Base-by-base conservation (phyloP, 2,329 filamentous ascomycete genomes). In the Penicillium digitatum region DNA sequence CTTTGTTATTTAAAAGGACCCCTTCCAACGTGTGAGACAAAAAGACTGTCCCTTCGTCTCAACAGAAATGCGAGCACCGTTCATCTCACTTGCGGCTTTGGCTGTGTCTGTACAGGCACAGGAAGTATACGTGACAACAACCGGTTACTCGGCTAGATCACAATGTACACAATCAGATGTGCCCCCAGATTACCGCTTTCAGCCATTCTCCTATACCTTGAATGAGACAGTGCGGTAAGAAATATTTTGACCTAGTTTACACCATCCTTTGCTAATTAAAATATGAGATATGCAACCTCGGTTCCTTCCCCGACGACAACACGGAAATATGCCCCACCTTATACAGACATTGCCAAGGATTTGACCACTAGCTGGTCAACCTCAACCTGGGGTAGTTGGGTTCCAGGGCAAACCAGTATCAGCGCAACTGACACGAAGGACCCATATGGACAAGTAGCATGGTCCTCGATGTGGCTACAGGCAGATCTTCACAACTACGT, bases 371-470 rank as follows among this genome's bases (percentile, higher is more conserved):
- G 48, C 1, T 55, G 65, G 16, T 64, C 62, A 2, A 71, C 67
- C 1, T 66, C 68, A 11, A 70, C 65, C 2, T 72, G 70, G 70
- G 70, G 70, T 2, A 69, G 54, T n/a, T 72, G 69, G 69, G 39
- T 69, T 34, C 70, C 69, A n/a, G 64, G 57, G 11, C 50, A 66
- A 16, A 71, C 69, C 0, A 50, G 40, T 0, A 61, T 69, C 29
- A 62, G 54, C 16, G 69, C 68, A 8, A 69, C 61, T 29, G 68
- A 72, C 42, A 63, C 57, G 2, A 43, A 54, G 1, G 64, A 72
- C 35, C 61, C 64, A 8, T 74, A 72, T 54, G 72, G 70, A 8
- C 66, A 73, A 57, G 68, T 69, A 10, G 72, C 71, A 3, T 74
- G 71, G 69, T 69, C 69, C 3, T 68, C 68, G 1, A 61, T 71